These are phyloP conservation scores for Drechslera avenae DNA, from an alignment of 2,329 filamentous ascomycete genomes.

Conservation along the genomic window DNA sequence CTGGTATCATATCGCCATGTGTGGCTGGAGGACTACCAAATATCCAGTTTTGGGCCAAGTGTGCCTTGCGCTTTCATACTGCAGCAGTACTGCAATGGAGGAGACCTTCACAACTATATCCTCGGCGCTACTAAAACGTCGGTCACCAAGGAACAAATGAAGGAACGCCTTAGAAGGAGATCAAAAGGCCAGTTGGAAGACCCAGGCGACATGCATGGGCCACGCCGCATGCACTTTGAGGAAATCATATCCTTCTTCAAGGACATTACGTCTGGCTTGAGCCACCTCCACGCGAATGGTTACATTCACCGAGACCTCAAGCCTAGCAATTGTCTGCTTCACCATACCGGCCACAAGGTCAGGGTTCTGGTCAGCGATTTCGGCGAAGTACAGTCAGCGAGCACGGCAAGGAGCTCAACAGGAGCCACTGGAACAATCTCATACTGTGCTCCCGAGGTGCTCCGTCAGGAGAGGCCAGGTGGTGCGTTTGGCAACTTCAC, in stretches of 20 bases:
- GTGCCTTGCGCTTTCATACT: slow-evolving; percentile 96
- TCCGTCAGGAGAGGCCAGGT: slow-evolving; percentile 65
- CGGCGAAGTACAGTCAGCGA: slow-evolving; percentile 89
- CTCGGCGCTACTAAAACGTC: slow-evolving; percentile 68
- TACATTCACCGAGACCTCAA: slow-evolving; percentile 98
- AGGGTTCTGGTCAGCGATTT: slow-evolving; percentile 95
- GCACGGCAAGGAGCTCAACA: slow-evolving; percentile 81
- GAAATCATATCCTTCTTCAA: slow-evolving; percentile 97
- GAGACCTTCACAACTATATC: slow-evolving; percentile 87
- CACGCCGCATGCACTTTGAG: slow-evolving; percentile 72
- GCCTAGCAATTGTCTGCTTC: slow-evolving; percentile 91
- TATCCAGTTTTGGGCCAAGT: slow-evolving; percentile 83
- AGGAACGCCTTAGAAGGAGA: slow-evolving; percentile 80
- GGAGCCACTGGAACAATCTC: slow-evolving; percentile 96
- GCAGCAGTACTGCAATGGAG: slow-evolving; percentile 95
- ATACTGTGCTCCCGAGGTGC: slow-evolving; percentile 94
- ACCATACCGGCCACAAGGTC: slow-evolving; percentile 72
- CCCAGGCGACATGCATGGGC: slow-evolving; percentile 57
- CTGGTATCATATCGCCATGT: slow-evolving; percentile 96
- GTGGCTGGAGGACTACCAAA: slow-evolving; percentile 88
- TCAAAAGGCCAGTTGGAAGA: slow-evolving; percentile 78
- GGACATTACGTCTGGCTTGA: slow-evolving; percentile 89
- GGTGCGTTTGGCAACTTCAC: slow-evolving; percentile 91
- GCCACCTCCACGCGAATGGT: slow-evolving; percentile 85
- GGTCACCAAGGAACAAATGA: slow-evolving; percentile 79